These are phyloP conservation scores for Marsdenia floribunda DNA, from an alignment of 257 asterid species.

Conservation along the genomic window DNA sequence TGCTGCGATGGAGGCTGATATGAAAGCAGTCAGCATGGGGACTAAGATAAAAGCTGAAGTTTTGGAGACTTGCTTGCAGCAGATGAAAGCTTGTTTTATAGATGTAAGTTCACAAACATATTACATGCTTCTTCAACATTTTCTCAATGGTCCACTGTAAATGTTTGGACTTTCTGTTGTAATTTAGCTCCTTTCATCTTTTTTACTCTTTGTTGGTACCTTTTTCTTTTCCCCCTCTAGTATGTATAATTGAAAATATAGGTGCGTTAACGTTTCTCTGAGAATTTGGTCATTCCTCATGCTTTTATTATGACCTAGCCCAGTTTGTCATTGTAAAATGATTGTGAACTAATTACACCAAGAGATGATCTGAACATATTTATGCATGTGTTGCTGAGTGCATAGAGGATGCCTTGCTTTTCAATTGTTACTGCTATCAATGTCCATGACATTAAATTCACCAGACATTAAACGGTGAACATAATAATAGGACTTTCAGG, in stretches of 20 bases:
- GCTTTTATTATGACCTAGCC: neutral
- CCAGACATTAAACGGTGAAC: neutral
- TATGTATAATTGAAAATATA: neutral
- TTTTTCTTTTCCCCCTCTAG: neutral
- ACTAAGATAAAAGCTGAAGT: constrained; percentile 78
- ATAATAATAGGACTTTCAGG: neutral
- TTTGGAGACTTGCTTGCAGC: constrained; percentile 77
- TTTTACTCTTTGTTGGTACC: neutral
- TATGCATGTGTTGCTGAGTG: neutral
- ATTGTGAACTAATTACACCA: neutral
- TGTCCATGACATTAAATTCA: neutral
- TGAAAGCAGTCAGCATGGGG: constrained; percentile 84
- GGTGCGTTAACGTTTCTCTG: neutral
- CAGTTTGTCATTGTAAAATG: neutral
- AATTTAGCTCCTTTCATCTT: neutral
- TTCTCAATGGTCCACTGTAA: neutral
- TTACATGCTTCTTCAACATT: constrained; percentile 3
- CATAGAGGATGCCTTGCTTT: neutral
- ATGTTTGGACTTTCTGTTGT: neutral
- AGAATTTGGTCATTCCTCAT: neutral
- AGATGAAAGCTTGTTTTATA: constrained; percentile 82
- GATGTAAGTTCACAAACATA: constrained; percentile 57
- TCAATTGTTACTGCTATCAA: neutral
- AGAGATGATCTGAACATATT: neutral
- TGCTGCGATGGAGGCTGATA: constrained; percentile 86